Evolutionary conservation across 108 stramenopile genomes (phyloP), one percentile per base, ranked within the genome.

Genomic region (Seminavis robusta): DNA sequence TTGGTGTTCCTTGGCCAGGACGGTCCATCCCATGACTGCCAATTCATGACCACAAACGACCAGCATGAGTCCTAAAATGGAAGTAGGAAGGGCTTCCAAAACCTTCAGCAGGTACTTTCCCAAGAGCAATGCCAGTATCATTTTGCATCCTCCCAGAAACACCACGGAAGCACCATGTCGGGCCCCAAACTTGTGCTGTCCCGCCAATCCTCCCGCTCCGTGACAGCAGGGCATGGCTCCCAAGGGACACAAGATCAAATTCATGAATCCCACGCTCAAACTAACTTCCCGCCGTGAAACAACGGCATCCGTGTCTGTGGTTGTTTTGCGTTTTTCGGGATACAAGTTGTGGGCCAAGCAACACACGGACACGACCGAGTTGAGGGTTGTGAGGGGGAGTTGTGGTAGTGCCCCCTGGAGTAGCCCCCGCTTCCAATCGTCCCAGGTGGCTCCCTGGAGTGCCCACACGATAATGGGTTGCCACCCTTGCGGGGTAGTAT

Each of bases 161-260:
- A 84, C 71, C 23, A 94, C 75, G n/a, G 86, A 82, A 0, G 88
- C 65, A 25, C 92, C 92, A 46, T 74, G 75, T 31, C 84, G 68
- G 0, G 92, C 92, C 2, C 92, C 92, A 32, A 94, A 74, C 16
- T 81, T 63, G 70, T 88, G 77, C 57, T 94, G 92, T 20, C 79
- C 92, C 0, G 92, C 92, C 33, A 94, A 63, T 24, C 92, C 92
- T 21, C 92, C 92, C 15, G 92, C 92, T 19, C 92, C 92, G 59
- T 94, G 92, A 56, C 92, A 94, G 53, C 72, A 79, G 5, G 92
- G 92, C 88, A 90, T 85, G 9, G 50, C 51, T 15, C 92, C 92
- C 39, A 94, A 75, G 29, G 83, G 86, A 57, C 80, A 80, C 8
- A 80, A 34, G 7, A 83, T 10, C 1, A 78, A 46, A 56, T 93